phyloP scores from a whole-genome alignment of 805 yeast species.

The Ogataea trehalophila region DNA sequence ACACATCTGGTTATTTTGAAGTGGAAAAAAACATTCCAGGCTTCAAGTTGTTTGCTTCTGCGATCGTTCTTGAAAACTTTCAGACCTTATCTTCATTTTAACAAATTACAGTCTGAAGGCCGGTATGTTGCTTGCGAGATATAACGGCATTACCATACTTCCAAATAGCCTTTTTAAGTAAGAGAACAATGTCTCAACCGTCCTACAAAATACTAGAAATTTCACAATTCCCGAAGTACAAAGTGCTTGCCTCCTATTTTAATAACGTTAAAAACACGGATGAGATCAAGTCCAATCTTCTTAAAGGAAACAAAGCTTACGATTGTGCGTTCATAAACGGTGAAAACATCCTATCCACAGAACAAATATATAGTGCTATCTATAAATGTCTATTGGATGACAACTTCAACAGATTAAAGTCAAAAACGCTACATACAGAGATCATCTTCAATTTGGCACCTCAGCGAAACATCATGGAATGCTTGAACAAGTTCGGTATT shows the following conservation, averaged over 20 bases:
- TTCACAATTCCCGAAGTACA: conserved; percentile 16
- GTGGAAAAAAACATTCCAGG: no score
- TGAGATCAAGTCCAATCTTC: conserved; percentile 40
- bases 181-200: not conserved
- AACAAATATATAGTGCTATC: conserved; percentile 57
- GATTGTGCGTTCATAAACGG: conserved; percentile 68
- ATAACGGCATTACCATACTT: no score
- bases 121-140: no score
- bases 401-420: conserved; percentile 43
- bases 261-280: conserved; percentile 39
- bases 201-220: conserved; percentile 11
- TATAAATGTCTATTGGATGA: conserved; percentile 56
- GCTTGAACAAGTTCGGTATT: conserved; percentile 67
- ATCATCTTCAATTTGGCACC: conserved; percentile 66
- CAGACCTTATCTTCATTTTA: no score
- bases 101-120: no score
- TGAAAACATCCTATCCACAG: conserved; percentile 48
- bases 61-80: no score
- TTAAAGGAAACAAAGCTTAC: conserved; percentile 41
- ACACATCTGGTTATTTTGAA: no score
- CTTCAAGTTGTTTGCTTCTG: no score
- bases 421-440: conserved; percentile 69
- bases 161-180: not conserved
- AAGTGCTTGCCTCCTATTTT: conserved; percentile 33
- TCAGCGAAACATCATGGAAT: conserved; percentile 65